Conservation (phyloP, 1,284 basidiomycete species). For the Ceratorhiza oryzae-sativae region DNA sequence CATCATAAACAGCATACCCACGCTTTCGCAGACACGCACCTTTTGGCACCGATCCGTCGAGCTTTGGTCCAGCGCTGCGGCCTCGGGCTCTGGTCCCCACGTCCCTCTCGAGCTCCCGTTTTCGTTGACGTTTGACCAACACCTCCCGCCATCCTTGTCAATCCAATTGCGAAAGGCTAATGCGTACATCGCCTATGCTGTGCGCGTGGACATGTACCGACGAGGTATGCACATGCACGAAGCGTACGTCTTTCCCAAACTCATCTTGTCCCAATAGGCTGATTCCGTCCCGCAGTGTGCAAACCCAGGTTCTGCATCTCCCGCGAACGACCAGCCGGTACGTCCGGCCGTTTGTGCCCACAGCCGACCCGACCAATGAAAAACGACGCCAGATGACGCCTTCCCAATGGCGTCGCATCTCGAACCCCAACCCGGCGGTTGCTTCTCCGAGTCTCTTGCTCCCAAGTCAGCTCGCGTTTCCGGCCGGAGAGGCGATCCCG, state of each 20-base stretch:
- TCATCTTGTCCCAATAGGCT: background rate
- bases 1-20: constrained; percentile 31
- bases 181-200: constrained; percentile 19
- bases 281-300: background rate
- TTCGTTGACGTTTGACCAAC: background rate
- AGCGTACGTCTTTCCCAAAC: background rate
- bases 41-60: background rate
- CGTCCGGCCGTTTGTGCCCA: constrained; percentile 12
- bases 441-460: constrained; percentile 12
- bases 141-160: constrained; percentile 14
- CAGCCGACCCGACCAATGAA: constrained; percentile 24
- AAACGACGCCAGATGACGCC: constrained; percentile 21
- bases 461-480: background rate
- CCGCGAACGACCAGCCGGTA: constrained; percentile 21
- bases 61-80: constrained; percentile 7
- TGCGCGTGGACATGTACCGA: constrained; percentile 35
- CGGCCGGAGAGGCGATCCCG: constrained; percentile 11
- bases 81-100: background rate
- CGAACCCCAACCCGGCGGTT: background rate
- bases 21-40: constrained; percentile 22
- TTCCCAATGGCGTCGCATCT: background rate
- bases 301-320: constrained; percentile 27
- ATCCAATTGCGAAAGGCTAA: constrained; percentile 3
- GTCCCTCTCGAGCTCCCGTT: constrained; percentile 1
- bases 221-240: constrained; percentile 23